Conservation (phyloP, 176 grass and related monocot species). For the Oryza longistaminata region DNA sequence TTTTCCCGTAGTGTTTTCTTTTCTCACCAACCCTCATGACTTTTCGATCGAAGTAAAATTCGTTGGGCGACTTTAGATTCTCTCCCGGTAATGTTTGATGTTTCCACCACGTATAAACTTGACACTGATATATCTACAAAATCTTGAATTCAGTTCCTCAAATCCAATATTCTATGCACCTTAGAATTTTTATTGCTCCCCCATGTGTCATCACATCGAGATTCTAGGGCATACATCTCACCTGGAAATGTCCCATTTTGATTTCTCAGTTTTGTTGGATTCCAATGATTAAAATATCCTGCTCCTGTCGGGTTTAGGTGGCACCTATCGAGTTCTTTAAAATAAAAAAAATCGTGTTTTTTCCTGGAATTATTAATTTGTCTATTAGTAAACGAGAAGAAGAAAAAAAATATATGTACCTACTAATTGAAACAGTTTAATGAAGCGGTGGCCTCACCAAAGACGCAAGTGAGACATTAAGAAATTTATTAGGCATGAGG, state of each 20-base stretch:
- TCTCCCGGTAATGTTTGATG: neutral
- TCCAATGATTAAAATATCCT: constrained; percentile 7
- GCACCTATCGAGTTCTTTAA: neutral
- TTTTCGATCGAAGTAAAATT: neutral
- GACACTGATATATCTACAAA: neutral
- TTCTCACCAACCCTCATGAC: constrained; percentile 37
- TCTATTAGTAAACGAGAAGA: neutral
- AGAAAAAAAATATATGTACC: neutral
- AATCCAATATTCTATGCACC: constrained; percentile 9
- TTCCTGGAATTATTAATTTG: neutral
- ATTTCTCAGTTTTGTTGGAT: neutral
- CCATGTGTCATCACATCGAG: constrained; percentile 28
- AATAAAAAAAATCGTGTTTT: constrained; percentile 10
- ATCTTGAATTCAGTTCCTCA: neutral
- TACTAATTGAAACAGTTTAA: neutral
- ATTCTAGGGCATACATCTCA: constrained; percentile 21
- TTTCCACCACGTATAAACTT: neutral
- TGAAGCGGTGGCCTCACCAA: neutral
- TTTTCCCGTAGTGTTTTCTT: neutral
- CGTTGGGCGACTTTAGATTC: neutral
- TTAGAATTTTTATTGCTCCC: constrained; percentile 12
- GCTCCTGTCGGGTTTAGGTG: constrained; percentile 29
- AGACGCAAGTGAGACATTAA: neutral
- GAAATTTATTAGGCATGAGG: neutral
- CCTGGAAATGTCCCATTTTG: constrained; percentile 14